Evolutionary conservation across 2,329 filamentous ascomycete genomes (phyloP).

Genomic region (Fusarium protoensiforme): DNA sequence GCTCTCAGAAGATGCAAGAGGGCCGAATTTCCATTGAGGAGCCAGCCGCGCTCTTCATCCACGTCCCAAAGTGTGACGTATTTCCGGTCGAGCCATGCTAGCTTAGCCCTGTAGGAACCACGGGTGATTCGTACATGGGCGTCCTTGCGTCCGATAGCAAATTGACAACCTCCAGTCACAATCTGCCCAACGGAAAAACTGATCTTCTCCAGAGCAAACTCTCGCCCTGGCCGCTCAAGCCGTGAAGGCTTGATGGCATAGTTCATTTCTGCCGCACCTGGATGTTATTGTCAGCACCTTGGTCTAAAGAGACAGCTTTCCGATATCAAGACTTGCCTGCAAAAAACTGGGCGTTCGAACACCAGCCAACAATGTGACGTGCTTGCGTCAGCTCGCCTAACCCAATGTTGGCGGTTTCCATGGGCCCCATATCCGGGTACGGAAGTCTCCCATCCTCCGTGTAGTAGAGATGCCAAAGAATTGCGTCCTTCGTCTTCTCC

Average conservation of each 20-base stretch:
- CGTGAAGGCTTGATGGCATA: neutral
- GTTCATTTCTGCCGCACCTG: neutral
- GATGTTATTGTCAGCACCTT: neutral
- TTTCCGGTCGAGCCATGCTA: neutral
- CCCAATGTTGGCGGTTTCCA: accelerated
- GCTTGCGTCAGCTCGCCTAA: neutral
- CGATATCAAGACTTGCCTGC: neutral
- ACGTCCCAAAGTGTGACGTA: neutral
- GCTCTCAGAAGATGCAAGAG: neutral
- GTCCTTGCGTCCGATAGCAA: neutral
- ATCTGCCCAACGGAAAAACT: neutral
- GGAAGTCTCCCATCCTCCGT: neutral
- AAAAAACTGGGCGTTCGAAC: neutral
- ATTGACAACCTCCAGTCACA: neutral
- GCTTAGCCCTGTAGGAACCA: neutral
- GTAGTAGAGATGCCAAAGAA: neutral
- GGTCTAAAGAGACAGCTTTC: neutral
- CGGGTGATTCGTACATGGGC: accelerated
- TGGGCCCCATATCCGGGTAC: accelerated
- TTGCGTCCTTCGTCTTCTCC: accelerated
- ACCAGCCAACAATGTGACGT: constrained; percentile 2
- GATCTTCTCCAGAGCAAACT: neutral
- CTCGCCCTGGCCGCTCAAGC: neutral
- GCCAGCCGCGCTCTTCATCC: neutral
- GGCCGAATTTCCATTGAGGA: neutral